Evolutionary conservation across 768 basidiomycete genomes (phyloP).

Genomic region (Hypholoma fasciculare): DNA sequence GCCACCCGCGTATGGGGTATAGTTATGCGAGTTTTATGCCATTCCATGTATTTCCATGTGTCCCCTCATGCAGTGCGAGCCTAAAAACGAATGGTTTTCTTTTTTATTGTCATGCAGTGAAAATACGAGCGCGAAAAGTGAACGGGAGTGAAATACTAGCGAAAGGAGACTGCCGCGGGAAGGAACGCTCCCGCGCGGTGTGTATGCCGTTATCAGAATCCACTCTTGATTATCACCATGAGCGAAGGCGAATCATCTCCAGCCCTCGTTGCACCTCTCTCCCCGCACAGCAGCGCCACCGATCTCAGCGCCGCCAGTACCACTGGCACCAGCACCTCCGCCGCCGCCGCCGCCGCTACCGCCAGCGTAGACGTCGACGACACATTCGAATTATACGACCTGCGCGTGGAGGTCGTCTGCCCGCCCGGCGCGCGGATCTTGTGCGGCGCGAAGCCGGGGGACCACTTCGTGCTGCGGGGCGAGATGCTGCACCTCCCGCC

Average conservation of each 20-base stretch:
- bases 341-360: neutral
- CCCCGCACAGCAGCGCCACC: neutral
- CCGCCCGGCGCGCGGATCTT: conserved; percentile 56
- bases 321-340: too few relatives aligned
- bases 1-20: conserved; percentile 10
- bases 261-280: neutral
- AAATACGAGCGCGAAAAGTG: neutral
- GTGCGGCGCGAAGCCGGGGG: conserved; percentile 66
- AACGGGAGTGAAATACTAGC: too few relatives aligned
- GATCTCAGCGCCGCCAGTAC: too few relatives aligned
- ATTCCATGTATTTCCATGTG: conserved; percentile 20
- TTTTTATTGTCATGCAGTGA: neutral
- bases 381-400: conserved; percentile 61
- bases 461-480: conserved; percentile 61
- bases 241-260: neutral
- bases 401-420: conserved; percentile 62
- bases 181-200: neutral
- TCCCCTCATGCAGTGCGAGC: conserved; percentile 12
- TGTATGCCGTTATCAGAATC: neutral
- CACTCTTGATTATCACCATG: neutral
- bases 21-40: conserved; percentile 17
- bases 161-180: neutral
- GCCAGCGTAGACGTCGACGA: conserved; percentile 26
- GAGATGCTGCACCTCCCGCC: conserved; percentile 65
- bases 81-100: conserved; percentile 5